A percentile compares a stretch with the other conserved stretches of the same genome.
phyloP scores from a whole-genome alignment of 148 eudicot species.

The Tetragonia tetragonoides region DNA sequence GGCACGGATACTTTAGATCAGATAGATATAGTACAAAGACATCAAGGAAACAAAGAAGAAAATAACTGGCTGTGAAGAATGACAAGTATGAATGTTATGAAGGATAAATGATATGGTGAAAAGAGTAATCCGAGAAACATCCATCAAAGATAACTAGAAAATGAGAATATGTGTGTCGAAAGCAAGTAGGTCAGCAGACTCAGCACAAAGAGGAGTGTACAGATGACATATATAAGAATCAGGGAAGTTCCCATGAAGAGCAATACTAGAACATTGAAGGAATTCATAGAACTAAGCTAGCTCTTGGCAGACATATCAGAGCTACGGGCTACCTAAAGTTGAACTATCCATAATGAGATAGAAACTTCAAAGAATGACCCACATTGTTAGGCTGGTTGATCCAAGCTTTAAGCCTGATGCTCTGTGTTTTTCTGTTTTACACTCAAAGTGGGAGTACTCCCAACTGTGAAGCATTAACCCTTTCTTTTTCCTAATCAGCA shows the following conservation, averaged over 20 bases:
- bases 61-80: neutral
- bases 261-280: no score
- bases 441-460: neutral
- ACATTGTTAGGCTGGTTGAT: neutral
- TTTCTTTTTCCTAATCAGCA: neutral
- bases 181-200: no score
- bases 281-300: neutral
- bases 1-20: neutral
- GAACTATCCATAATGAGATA: no score
- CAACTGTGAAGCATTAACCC: no score
- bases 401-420: neutral
- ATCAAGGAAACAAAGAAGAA: neutral
- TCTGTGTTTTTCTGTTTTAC: neutral
- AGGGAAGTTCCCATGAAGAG: no score
- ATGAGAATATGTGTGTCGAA: no score
- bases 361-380: neutral
- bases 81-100: neutral
- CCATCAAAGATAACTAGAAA: no score
- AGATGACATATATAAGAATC: no score
- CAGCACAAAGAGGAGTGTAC: no score
- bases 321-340: no score
- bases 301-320: neutral
- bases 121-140: no score
- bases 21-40: neutral
- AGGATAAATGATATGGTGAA: no score